These are phyloP conservation scores for Eurotiales sp. DNA, from an alignment of 2,329 filamentous ascomycete genomes.

Conservation along the genomic window DNA sequence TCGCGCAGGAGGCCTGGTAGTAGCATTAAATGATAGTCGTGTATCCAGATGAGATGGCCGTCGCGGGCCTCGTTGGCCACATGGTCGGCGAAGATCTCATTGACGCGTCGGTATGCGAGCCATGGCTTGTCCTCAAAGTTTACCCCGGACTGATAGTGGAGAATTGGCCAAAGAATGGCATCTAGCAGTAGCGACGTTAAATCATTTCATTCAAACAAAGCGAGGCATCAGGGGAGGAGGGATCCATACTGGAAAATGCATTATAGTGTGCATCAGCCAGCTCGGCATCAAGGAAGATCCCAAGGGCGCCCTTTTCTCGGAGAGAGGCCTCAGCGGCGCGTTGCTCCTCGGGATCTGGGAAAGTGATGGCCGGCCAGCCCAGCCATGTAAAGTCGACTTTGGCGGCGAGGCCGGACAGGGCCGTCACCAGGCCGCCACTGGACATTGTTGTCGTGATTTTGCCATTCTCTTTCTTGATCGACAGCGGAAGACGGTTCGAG, in stretches of 20 bases:
- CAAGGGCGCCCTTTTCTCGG: constrained; percentile 75
- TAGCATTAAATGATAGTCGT: constrained; percentile 95
- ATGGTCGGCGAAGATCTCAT: constrained; percentile 79
- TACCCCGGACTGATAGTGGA: constrained; percentile 94
- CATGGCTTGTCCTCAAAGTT: constrained; percentile 88
- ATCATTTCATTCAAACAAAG: neutral
- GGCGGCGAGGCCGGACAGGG: constrained; percentile 80
- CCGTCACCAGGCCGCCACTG: constrained; percentile 85
- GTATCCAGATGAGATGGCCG: constrained; percentile 88
- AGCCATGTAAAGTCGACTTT: constrained; percentile 92
- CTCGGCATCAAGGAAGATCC: constrained; percentile 82
- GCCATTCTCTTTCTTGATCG: constrained; percentile 82
- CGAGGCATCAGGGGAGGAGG: neutral
- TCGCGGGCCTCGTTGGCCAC: constrained; percentile 77
- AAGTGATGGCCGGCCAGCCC: constrained; percentile 86
- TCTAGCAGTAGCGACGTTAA: constrained; percentile 50
- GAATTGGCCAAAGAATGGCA: constrained; percentile 91
- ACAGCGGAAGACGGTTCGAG: constrained; percentile 88
- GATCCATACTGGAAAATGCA: constrained; percentile 76
- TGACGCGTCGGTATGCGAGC: constrained; percentile 84
- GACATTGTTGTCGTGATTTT: constrained; percentile 83
- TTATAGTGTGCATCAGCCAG: constrained; percentile 91
- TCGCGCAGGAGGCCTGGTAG: constrained; percentile 84
- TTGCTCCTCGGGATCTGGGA: constrained; percentile 69
- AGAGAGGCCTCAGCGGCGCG: constrained; percentile 65